Base-by-base conservation (phyloP, 2,329 filamentous ascomycete species). In the Sclerotinia spermophila region DNA sequence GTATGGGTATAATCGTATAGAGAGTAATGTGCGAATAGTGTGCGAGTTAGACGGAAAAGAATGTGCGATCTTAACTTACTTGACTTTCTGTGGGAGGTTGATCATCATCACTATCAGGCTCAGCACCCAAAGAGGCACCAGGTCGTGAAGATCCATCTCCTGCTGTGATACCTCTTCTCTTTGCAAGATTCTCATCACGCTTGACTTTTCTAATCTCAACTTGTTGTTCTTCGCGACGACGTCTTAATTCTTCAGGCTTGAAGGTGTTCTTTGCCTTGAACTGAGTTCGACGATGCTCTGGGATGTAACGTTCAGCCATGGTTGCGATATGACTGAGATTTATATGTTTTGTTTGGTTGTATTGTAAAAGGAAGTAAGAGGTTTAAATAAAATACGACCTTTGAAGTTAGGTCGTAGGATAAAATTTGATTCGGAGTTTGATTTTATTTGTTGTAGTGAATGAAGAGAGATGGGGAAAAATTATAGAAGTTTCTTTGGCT, bases 211-310 rank as follows among this genome's bases (percentile, higher is more conserved):
- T 91, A 81, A 99, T 99, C 86, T 99, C 96, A 76, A 99, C 96
- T 85, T 98, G 96, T 83, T 97, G 94, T 84, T 99, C 96, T 83
- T 99, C 96, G 81, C 96, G 96, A 81, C 96, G 96, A 80, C 96
- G 94, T 81, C 96, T 93, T 76, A 99, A 91, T 86, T 99, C 96
- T 82, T 99, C 96, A 79, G 95, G 95, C 89, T 97, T 97, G 88
- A 99, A 98, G 80, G 93, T 93, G 84, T 93, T 95, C 89, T 97
- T 97, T 70, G 96, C 96, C 91, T 99, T 99, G 90, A 97, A 99
- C 86, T 97, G 94, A 76, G 93, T 97, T 81, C 96, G 94, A 83
- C 96, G 94, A 87, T 99, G 96, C 86, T 99, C 96, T 82, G 96
- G 96, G 80, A 99, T 99, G 86, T 97, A 99, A 80, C 96, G 93